Percentiles rank a stretch among this genome's conserved stretches.
Conservation (phyloP, 2,329 filamentous ascomycete species). For the Phaeoacremonium minimum region DNA sequence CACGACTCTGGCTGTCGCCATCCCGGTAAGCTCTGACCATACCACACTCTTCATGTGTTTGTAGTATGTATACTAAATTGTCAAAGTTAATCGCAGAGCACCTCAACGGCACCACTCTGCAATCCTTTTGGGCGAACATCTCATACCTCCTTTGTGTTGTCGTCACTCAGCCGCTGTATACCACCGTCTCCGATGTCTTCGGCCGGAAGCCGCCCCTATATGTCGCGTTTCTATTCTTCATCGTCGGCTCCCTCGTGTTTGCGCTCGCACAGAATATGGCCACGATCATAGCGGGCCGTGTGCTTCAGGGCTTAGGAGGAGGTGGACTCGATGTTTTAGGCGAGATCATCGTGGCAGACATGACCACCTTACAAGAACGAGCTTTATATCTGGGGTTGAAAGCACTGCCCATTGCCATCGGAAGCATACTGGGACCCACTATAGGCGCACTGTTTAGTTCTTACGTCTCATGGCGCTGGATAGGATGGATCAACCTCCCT, state of each 20-base stretch:
- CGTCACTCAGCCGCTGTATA: slow-evolving; percentile 18
- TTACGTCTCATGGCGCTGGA: slow-evolving; percentile 20
- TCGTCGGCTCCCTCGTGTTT: slow-evolving; percentile 25
- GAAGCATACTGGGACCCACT: slow-evolving; percentile 20
- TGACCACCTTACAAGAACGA: slow-evolving; percentile 24
- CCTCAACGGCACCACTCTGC: slow-evolving; percentile 15
- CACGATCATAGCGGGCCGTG: slow-evolving; percentile 17
- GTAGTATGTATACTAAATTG: no score
- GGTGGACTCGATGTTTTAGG: slow-evolving; percentile 23
- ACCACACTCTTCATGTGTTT: no score
- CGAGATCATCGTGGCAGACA: slow-evolving; percentile 26
- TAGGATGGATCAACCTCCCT: slow-evolving; percentile 24
- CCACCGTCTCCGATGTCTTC: slow-evolving; percentile 21
- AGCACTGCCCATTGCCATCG: slow-evolving; percentile 19
- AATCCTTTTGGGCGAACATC: slow-evolving; percentile 29
- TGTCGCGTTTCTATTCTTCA: slow-evolving; percentile 26
- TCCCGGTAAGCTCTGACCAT: slow-evolving; percentile 5
- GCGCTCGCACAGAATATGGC: slow-evolving; percentile 18
- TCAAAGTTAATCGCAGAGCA: slow-evolving; percentile 15
- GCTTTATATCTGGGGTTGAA: slow-evolving; percentile 20
- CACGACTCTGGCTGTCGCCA: slow-evolving; percentile 4
- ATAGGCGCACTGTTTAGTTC: slow-evolving; percentile 21
- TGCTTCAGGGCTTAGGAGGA: slow-evolving; percentile 22
- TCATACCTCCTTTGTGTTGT: slow-evolving; percentile 17
- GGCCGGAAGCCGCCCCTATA: slow-evolving; percentile 25